These are phyloP conservation scores for Naganishia friedmannii DNA, from an alignment of 768 basidiomycete genomes.

Conservation along the genomic window DNA sequence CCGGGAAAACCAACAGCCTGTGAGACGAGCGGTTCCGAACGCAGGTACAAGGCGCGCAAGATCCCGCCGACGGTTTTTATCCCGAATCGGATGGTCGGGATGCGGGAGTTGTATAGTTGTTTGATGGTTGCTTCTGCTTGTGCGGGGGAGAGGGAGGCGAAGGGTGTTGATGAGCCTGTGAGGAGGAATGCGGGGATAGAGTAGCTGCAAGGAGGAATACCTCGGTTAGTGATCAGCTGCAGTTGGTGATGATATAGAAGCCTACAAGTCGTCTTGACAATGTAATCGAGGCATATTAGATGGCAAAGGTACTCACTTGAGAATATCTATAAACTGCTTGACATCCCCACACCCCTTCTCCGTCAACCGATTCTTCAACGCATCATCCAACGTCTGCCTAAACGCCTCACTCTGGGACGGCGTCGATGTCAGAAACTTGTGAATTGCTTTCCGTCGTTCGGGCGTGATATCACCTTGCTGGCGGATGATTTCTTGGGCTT, in stretches of 20 bases:
- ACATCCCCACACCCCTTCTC: conserved; percentile 14
- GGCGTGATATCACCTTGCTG: conserved; percentile 2
- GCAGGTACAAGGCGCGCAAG: conserved; percentile 3
- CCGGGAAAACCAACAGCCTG: conserved; percentile 10
- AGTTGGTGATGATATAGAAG: background rate
- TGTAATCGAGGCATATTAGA: no score
- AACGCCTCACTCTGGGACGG: conserved; percentile 13
- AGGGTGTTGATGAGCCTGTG: conserved; percentile 21
- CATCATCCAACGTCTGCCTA: conserved; percentile 12
- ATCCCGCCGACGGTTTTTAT: conserved; percentile 15
- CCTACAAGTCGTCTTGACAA: no score
- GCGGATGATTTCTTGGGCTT: conserved; percentile 7
- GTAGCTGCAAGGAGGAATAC: conserved; percentile 2
- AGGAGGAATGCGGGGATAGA: conserved; percentile 23
- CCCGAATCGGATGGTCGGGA: conserved; percentile 26
- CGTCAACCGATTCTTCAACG: conserved; percentile 19
- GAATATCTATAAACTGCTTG: conserved; percentile 24
- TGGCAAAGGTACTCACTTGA: conserved; percentile 28
- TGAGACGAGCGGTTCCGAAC: background rate
- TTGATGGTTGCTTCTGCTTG: conserved; percentile 16
- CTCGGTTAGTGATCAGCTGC: background rate
- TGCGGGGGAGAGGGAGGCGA: background rate
- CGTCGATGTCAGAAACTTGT: conserved; percentile 9
- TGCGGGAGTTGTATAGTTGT: conserved; percentile 18
- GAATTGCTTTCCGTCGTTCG: background rate